Conservation (phyloP, 192 early-diverging fungal genomes). For the Gonapodya sp. region DNA sequence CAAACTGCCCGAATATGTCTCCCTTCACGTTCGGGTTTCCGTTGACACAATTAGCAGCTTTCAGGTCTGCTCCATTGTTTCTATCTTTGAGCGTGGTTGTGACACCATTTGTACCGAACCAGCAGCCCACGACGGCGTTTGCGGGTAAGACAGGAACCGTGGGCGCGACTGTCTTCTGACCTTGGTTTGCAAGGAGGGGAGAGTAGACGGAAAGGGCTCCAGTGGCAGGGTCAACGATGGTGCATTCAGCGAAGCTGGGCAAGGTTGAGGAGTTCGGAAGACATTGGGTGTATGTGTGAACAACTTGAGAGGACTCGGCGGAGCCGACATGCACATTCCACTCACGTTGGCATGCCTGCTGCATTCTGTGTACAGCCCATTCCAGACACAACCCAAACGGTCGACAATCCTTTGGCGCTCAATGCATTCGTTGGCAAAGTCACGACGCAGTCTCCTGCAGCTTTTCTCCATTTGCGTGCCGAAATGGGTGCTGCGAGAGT, state of each 20-base stretch:
- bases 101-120: slow-evolving; percentile 31
- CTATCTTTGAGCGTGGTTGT: slow-evolving; percentile 22
- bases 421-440: slow-evolving; percentile 17
- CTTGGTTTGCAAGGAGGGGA: slow-evolving; percentile 26
- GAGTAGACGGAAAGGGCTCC: slow-evolving; percentile 24
- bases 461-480: too few species aligned
- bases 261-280: not conserved
- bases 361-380: slow-evolving; percentile 13
- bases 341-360: not conserved
- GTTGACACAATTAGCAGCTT: slow-evolving; percentile 24
- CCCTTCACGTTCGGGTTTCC: not conserved
- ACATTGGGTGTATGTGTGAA: not conserved
- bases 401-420: slow-evolving; percentile 15
- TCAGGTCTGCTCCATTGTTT: slow-evolving; percentile 20
- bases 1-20: slow-evolving; percentile 27
- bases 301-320: not conserved
- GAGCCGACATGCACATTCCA: too few species aligned
- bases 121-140: slow-evolving; percentile 24
- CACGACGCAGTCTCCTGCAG: slow-evolving; percentile 9
- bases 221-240: slow-evolving; percentile 23
- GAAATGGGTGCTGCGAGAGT: too few species aligned
- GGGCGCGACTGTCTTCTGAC: slow-evolving; percentile 20
- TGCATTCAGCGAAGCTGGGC: slow-evolving; percentile 25
- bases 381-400: slow-evolving; percentile 17
- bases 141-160: slow-evolving; percentile 23